phyloP scores from a whole-genome alignment of 352 stramenopile genomes.

The Phytophthora brassicae region DNA sequence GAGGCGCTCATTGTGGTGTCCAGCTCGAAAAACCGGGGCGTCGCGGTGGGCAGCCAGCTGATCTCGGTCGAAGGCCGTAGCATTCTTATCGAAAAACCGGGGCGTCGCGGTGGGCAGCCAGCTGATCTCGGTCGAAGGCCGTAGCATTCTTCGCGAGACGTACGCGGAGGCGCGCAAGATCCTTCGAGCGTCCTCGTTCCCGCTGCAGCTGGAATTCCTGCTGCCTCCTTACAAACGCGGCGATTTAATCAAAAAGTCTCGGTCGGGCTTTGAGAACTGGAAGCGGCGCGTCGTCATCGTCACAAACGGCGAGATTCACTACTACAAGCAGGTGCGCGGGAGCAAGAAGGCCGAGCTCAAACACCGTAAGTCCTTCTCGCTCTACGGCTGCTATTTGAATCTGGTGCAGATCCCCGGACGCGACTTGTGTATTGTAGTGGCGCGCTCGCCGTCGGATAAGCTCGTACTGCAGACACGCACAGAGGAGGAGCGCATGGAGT shows the following conservation, averaged over 20 bases:
- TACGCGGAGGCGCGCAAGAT: conserved; percentile 54
- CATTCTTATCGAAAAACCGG: conserved; percentile 61
- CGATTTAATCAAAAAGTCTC: conserved; percentile 82
- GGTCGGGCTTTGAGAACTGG: conserved; percentile 87
- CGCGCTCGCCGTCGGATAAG: conserved; percentile 84
- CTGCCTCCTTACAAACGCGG: conserved; percentile 84
- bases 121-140: conserved; percentile 60
- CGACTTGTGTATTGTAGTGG: conserved; percentile 81
- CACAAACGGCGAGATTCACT: conserved; percentile 80
- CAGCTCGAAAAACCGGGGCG: conserved; percentile 42
- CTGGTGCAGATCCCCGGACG: conserved; percentile 70
- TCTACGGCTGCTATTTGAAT: conserved; percentile 86
- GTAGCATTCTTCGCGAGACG: conserved; percentile 66
- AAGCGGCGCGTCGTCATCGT: conserved; percentile 81
- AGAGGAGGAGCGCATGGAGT: conserved; percentile 83
- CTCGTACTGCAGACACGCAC: conserved; percentile 70
- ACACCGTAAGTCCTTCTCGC: conserved; percentile 82
- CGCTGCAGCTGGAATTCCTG: conserved; percentile 73
- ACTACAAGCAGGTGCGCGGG: conserved; percentile 70
- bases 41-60: conserved; percentile 76
- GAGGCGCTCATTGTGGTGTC: conserved; percentile 74
- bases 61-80: conserved; percentile 60
- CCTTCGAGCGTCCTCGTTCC: conserved; percentile 58
- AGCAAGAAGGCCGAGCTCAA: conserved; percentile 59
- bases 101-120: conserved; percentile 71